Conservation (phyloP, 257 asterid genomes). For the Ocimum tenuiflorum region DNA sequence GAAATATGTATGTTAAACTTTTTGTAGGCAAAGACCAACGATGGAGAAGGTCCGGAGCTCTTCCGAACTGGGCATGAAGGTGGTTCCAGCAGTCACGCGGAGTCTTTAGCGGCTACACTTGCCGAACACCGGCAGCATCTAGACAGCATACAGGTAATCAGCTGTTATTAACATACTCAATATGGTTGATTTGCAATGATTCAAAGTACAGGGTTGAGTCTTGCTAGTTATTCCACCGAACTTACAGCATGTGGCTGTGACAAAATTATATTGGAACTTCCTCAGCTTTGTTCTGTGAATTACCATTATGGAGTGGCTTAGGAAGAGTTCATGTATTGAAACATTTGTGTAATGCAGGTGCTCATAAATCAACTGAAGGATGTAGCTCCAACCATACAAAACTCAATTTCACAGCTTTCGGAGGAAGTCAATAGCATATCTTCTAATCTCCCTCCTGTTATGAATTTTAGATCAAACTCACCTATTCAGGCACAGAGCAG, state of each 20-base stretch:
- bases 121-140: slow-evolving; percentile 87
- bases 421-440: slow-evolving; percentile 82
- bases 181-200: not conserved
- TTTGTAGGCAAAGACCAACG: slow-evolving; percentile 81
- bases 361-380: slow-evolving; percentile 95
- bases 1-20: slow-evolving; percentile 1
- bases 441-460: slow-evolving; percentile 50
- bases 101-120: slow-evolving; percentile 80
- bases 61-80: slow-evolving; percentile 62
- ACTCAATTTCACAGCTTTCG: slow-evolving; percentile 72
- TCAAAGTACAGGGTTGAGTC: not conserved
- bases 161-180: slow-evolving; percentile 10
- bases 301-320: slow-evolving; percentile 14
- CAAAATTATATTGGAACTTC: slow-evolving; percentile 3
- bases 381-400: slow-evolving; percentile 90
- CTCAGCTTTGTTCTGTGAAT: not conserved
- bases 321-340: not conserved
- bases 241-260: slow-evolving; percentile 16
- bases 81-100: slow-evolving; percentile 78
- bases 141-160: slow-evolving; percentile 87
- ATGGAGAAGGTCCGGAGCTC: slow-evolving; percentile 96
- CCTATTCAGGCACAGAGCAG: slow-evolving; percentile 68
- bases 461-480: slow-evolving; percentile 59
- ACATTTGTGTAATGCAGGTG: slow-evolving; percentile 48
- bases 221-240: slow-evolving; percentile 10